Conservation (phyloP, 352 stramenopile species). For the Globisporangium lucens region DNA sequence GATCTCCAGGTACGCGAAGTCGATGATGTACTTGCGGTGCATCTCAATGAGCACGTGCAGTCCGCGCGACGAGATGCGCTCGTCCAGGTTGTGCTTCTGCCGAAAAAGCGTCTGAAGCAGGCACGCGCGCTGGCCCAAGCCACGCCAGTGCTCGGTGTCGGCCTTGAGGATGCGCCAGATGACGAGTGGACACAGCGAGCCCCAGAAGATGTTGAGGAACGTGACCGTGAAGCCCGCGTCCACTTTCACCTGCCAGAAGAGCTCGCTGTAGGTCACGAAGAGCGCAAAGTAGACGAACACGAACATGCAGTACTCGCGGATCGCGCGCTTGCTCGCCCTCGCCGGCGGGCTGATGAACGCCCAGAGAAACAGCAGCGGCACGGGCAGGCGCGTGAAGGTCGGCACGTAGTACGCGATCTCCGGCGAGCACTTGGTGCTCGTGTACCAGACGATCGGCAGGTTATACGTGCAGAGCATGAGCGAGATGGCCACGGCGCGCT, state of each 20-base stretch:
- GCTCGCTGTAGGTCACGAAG: constrained; percentile 36
- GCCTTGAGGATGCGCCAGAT: constrained; percentile 72
- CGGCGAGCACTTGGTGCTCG: constrained; percentile 12
- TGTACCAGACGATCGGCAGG: constrained; percentile 46
- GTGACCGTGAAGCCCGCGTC: constrained; percentile 34
- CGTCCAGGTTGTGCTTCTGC: constrained; percentile 47
- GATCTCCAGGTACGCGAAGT: constrained; percentile 66
- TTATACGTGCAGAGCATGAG: constrained; percentile 52
- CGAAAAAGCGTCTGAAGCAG: constrained; percentile 49
- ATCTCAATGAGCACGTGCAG: constrained; percentile 72
- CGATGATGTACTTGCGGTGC: constrained; percentile 72
- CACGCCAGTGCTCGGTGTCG: constrained; percentile 73
- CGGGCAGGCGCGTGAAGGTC: constrained; percentile 29
- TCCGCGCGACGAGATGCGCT: constrained; percentile 54
- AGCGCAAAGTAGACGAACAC: constrained; percentile 38
- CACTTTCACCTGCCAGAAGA: constrained; percentile 27
- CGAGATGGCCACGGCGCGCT: constrained; percentile 35
- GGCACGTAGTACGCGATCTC: constrained; percentile 32
- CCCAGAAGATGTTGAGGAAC: constrained; percentile 46
- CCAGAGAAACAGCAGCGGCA: constrained; percentile 44
- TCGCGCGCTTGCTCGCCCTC: constrained; percentile 38
- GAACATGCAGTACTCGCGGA: constrained; percentile 65
- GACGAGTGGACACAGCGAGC: constrained; percentile 48
- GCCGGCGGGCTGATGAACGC: constrained; percentile 38
- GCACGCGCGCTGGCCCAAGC: constrained; percentile 51